A percentile compares a stretch with the other conserved stretches of the same genome.
Evolutionary conservation across 306 rosid species (phyloP).

Genomic region (Vigna unguiculata): DNA sequence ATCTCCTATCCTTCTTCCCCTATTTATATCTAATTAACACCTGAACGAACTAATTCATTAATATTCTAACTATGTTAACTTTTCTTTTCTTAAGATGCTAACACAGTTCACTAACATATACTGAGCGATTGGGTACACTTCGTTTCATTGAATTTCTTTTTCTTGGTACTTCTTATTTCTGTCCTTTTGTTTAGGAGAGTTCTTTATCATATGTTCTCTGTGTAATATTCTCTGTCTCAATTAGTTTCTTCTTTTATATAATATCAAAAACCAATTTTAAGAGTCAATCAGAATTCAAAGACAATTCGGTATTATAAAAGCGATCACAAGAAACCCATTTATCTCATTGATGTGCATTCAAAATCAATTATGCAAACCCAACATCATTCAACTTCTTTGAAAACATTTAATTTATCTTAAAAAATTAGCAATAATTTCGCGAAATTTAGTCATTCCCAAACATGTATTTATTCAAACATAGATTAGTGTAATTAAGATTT

Average conservation of each 20-base stretch:
- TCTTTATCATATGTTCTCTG: not conserved
- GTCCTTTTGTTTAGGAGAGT: not conserved
- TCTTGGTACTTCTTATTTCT: constrained; percentile 1
- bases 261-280: not conserved
- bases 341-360: not conserved
- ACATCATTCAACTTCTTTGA: not conserved
- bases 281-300: not conserved
- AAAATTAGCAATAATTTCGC: not conserved
- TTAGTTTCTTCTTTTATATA: not conserved
- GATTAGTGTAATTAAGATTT: too few relatives aligned
- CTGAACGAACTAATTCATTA: too few relatives aligned
- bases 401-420: not conserved
- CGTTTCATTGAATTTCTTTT: constrained; percentile 4
- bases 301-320: constrained; percentile 16
- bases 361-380: constrained; percentile 11
- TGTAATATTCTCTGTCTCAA: not conserved
- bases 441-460: not conserved
- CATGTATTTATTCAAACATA: not conserved
- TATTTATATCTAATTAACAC: too few relatives aligned
- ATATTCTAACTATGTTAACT: too few relatives aligned
- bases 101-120: not conserved
- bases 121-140: not conserved
- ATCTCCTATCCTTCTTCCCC: too few relatives aligned
- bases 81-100: too few relatives aligned
- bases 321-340: not conserved